phyloP scores from a whole-genome alignment of 1,284 basidiomycete species.

The Pisolithus thermaeus region DNA sequence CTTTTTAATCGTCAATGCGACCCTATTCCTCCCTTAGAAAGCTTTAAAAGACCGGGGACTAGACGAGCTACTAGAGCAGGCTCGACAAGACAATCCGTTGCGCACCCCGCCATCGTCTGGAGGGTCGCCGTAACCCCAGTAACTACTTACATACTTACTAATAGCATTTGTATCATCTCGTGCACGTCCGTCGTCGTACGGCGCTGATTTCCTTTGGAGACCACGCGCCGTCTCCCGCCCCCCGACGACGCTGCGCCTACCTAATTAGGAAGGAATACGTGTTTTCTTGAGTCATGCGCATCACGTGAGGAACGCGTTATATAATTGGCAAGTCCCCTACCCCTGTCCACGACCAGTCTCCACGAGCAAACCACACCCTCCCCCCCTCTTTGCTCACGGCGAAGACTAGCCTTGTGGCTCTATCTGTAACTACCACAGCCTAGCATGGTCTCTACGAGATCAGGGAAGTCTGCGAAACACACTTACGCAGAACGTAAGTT shows the following conservation, averaged over 20 bases:
- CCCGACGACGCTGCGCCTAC: not conserved
- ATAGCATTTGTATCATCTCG: not conserved
- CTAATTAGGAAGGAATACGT: not conserved
- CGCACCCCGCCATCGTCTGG: slow-evolving; percentile 37
- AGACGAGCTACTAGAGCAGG: slow-evolving; percentile 70
- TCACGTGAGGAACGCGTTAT: slow-evolving; percentile 8
- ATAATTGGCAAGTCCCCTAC: slow-evolving; percentile 5
- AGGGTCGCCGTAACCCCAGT: too few species aligned
- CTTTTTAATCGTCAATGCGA: not conserved
- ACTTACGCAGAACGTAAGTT: slow-evolving; percentile 43
- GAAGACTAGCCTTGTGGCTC: not conserved
- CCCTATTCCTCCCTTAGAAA: slow-evolving; percentile 42
- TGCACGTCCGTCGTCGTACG: not conserved
- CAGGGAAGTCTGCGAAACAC: slow-evolving; percentile 32
- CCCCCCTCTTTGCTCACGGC: not conserved
- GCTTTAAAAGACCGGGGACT: slow-evolving; percentile 79
- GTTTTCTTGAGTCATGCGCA: slow-evolving; percentile 1
- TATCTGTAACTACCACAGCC: not conserved
- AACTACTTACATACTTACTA: not conserved
- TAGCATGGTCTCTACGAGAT: slow-evolving; percentile 29
- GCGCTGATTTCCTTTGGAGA: not conserved
- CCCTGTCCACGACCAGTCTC: slow-evolving; percentile 6
- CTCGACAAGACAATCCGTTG: slow-evolving; percentile 77
- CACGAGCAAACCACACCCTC: slow-evolving; percentile 1
- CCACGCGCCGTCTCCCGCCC: not conserved